phyloP scores from a whole-genome alignment of 2,329 filamentous ascomycete species.

The Fonsecaea pugnacius region DNA sequence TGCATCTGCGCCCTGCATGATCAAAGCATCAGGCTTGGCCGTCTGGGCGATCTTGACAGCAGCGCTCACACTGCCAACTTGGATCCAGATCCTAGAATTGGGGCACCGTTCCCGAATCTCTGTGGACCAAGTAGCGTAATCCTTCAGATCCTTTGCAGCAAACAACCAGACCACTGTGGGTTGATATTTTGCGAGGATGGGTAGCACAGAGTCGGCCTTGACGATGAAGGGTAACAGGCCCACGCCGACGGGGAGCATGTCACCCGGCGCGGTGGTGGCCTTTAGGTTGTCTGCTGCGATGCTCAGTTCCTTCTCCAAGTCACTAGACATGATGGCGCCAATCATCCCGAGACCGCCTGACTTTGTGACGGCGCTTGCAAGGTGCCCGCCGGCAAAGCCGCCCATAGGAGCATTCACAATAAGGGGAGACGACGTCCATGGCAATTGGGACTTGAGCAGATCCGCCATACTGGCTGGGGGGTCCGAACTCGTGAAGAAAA shows the following conservation, averaged over 20 bases:
- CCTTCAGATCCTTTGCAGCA: constrained; percentile 39
- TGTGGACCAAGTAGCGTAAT: constrained; percentile 49
- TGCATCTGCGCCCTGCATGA: constrained; percentile 46
- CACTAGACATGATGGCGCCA: constrained; percentile 56
- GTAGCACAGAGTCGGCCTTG: constrained; percentile 14
- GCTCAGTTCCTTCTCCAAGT: constrained; percentile 40
- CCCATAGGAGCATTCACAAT: constrained; percentile 71
- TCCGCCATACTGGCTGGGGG: not conserved
- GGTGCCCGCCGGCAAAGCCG: constrained; percentile 58
- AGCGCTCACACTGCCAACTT: constrained; percentile 55
- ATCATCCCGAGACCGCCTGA: constrained; percentile 61
- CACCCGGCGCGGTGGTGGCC: constrained; percentile 1
- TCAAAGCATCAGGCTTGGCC: constrained; percentile 18
- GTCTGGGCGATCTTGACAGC: constrained; percentile 47
- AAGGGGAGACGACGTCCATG: constrained; percentile 41
- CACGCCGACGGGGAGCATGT: constrained; percentile 44
- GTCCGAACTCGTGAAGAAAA: not conserved
- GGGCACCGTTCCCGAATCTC: constrained; percentile 45
- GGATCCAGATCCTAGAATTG: constrained; percentile 56
- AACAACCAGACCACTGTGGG: constrained; percentile 48
- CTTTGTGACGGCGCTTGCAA: constrained; percentile 64
- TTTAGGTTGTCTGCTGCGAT: constrained; percentile 36
- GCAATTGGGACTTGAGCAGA: constrained; percentile 8
- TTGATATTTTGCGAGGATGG: constrained; percentile 39
- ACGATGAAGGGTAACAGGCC: constrained; percentile 46